Evolutionary conservation across 176 grass and related monocot genomes (phyloP), one percentile per base, ranked within the genome.

Genomic region (Stipa capillata): DNA sequence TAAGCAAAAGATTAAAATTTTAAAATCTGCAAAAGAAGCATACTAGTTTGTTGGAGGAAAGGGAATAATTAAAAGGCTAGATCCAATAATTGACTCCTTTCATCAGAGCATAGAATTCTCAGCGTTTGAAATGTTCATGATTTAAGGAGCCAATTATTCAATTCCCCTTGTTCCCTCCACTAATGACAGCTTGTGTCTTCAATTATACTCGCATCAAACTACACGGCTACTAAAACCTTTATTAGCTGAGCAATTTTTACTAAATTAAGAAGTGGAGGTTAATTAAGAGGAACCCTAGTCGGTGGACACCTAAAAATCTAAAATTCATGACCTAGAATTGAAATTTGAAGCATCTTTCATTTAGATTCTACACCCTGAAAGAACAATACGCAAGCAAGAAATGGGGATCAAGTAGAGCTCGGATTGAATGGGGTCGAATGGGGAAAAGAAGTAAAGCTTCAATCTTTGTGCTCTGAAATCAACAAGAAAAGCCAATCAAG

Each of bases 41-140:
- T 77, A n/a, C n/a, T n/a, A 37, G 37, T 77, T 77, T 89, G 63
- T 68, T 85, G 71, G 36, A 36, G 51, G 41, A n/a, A 75, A 54
- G 34, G 25, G 69, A 56, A 59, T 62, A 32, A 74, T 73, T 7
- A 88, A 79, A 35, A 37, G 29, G 61, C 4, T 23, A 53, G 71
- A 81, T 77, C 63, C 77, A 89, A 89, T 81, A 85, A 85, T 85
- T 89, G 87, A 89, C 43, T 55, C 77, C 36, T 85, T 21, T 24
- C 77, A 89, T n/a, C n/a, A n/a, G n/a, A n/a, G n/a, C n/a, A n/a
- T n/a, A n/a, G n/a, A n/a, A n/a, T n/a, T 70, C n/a, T 61, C 8
- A 63, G 73, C n/a, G 65, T 54, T 52, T 72, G 36, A 37, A 52
- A 10, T 29, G 71, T 44, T 65, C 80, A 73, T 79, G 66, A 73